A percentile compares a stretch with the other conserved stretches of the same genome.
Evolutionary conservation across 805 yeast genomes (phyloP).

Genomic region (Yamadazyma sp.): DNA sequence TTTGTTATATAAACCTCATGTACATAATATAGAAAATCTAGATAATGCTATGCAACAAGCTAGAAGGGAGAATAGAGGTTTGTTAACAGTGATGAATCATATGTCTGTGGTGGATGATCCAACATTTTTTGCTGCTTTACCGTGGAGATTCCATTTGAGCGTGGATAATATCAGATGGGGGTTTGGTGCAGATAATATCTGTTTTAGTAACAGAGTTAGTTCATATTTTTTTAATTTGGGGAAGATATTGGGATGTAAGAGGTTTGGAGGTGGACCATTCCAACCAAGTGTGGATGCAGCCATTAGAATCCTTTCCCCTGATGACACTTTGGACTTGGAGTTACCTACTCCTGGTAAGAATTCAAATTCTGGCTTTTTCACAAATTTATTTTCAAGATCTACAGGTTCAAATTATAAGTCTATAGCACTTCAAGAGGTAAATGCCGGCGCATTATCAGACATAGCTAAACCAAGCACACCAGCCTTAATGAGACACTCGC

Average conservation of each 20-base stretch:
- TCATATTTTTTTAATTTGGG: constrained; percentile 79
- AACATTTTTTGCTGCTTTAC: constrained; percentile 79
- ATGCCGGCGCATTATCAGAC: constrained; percentile 10
- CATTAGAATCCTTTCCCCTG: constrained; percentile 73
- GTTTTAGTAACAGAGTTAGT: constrained; percentile 58
- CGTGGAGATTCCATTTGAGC: constrained; percentile 61
- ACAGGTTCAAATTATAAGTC: constrained; percentile 29
- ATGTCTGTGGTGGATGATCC: constrained; percentile 95
- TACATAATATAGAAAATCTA: constrained; percentile 61
- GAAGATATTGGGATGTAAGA: constrained; percentile 77
- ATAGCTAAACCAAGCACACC: constrained; percentile 24
- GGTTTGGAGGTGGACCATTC: constrained; percentile 92
- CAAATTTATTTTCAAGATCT: too few relatives aligned
- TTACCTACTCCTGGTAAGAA: constrained; percentile 17
- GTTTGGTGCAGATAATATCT: constrained; percentile 86
- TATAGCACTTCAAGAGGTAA: constrained; percentile 36
- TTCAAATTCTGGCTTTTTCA: too few relatives aligned
- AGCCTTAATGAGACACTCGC: constrained; percentile 38
- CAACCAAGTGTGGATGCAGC: constrained; percentile 90
- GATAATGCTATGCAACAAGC: constrained; percentile 64
- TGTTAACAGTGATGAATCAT: constrained; percentile 88
- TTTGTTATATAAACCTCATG: constrained; percentile 59
- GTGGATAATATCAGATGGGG: constrained; percentile 86
- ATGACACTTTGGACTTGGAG: constrained; percentile 56
- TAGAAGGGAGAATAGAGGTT: constrained; percentile 63